Evolutionary conservation across 78 protist species (phyloP), one percentile per base, ranked within the genome.

Genomic region (Protostelium mycophagum): DNA sequence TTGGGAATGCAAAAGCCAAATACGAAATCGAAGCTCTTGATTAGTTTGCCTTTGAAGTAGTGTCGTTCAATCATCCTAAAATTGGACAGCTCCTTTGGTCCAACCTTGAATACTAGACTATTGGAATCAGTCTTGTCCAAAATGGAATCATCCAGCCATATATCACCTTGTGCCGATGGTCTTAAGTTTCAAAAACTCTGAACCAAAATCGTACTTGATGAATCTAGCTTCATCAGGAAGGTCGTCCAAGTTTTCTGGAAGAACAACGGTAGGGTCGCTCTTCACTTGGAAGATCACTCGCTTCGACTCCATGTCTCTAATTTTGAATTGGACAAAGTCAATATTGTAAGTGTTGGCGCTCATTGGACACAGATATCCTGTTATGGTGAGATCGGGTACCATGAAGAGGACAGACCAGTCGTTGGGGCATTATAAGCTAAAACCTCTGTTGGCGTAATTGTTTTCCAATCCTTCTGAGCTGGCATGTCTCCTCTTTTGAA

Each of bases 61-160:
- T 95, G 97, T 28, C 98, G 94, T 90, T 97, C 98, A 34, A 97
- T 94, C 97, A 97, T 97, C 34, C 96, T 87, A 92, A 97, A 95
- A 87, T 83, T 86, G 84, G 83, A 84, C 28, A 97, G 92, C n/a
- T 89, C 91, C 36, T 92, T 28, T 28, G 83, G 34, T 23, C 98
- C 98, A 0, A 97, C 96, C 0, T 84, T 1, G 87, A 95, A 97
- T 16, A 34, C 63, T 28, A 97, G 93, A 36, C 87, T 86, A 90
- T 1, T 1, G 0, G 28, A 5, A 28, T n/a, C 73, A 51, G 16
- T 51, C 16, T 5, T 25, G 87, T 23, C 51, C 9, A 1, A 63
- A 23, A 10, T 51, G 37, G 31, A 1, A 37, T 1, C 29, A 39
- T 9, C 38, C 1, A 28, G 9, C 10, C 35, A 83, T 29, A 16